Evolutionary conservation across 306 rosid genomes (phyloP), one percentile per base, ranked within the genome.

Genomic region (Dalbergia cultrata): DNA sequence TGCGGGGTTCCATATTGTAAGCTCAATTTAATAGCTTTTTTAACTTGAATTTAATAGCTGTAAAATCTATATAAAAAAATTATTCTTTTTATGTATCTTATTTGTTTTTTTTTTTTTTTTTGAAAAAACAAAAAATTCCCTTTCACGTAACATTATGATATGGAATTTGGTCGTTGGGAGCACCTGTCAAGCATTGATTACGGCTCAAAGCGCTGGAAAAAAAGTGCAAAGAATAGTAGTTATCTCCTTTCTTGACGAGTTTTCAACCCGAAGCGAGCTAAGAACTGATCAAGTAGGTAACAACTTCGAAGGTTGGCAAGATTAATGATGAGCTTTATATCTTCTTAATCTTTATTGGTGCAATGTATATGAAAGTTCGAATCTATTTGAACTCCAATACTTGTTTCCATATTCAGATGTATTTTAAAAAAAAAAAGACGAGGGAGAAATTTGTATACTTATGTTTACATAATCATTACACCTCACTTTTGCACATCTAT

Each of bases 351-450:
- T 53, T 31, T 33, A 13, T 63, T 70, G 75, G 65, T 71, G 58
- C 82, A 64, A 56, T 83, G 82, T 56, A 43, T 71, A 53, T 58
- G 33, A 66, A 82, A 77, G 82, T 66, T 70, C 74, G 43, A 54
- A 53, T 53, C 13, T 62, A 69, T 70, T 76, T 52, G 62, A 0
- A 52, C 13, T 43, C 75, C 1, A 26, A 31, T 1, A 63, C 31
- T 63, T 71, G 9, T 44, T 77, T 64, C 34, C 16, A 43, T 13
- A n/a, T 69, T 69, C 34, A 26, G 33, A 0, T 33, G 44, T 63
- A 67, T n/a, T n/a, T n/a, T n/a, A 26, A 2, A 2, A 26, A 1
- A 26, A 26, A 26, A 26, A 26, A 26, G 3, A 2, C 31, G 1
- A 26, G 31, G 31, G 31, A 26, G 31, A 26, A 26, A 26, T 1